Conservation (phyloP, 345 rosid genomes). For the Melastoma malabathricum region DNA sequence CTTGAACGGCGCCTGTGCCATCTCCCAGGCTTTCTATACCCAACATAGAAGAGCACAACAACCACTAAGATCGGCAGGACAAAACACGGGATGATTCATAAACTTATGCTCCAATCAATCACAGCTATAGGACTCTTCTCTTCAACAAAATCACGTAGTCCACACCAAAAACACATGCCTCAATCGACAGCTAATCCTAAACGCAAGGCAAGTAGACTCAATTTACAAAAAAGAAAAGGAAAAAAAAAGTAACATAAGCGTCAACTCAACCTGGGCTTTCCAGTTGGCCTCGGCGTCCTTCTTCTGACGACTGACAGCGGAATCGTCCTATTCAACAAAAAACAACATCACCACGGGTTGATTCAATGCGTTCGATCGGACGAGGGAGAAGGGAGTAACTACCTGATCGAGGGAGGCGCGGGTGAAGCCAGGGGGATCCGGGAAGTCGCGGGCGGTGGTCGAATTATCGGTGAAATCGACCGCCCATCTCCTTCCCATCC, state of each 20-base stretch:
- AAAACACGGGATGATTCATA: too few relatives aligned
- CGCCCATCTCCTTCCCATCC: conserved; percentile 94
- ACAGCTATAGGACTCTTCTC: too few relatives aligned
- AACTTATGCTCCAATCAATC: too few relatives aligned
- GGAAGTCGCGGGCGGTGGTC: conserved; percentile 70
- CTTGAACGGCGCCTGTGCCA: conserved; percentile 96
- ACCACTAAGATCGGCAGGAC: not conserved
- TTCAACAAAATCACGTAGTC: too few relatives aligned
- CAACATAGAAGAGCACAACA: not conserved
- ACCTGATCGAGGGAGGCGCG: conserved; percentile 92
- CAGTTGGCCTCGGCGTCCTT: conserved; percentile 97
- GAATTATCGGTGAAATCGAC: conserved; percentile 90
- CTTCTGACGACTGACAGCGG: conserved; percentile 66
- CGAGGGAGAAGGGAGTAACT: not conserved
- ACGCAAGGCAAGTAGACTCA: not conserved
- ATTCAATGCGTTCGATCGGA: conserved; percentile 1
- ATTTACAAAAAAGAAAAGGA: not conserved
- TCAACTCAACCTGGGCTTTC: conserved; percentile 65
- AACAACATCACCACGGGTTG: not conserved
- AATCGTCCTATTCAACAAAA: conserved; percentile 53
- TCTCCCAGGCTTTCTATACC: conserved; percentile 98
- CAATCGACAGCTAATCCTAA: not conserved
- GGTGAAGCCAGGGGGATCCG: conserved; percentile 87
- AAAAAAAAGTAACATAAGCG: too few relatives aligned
- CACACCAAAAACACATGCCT: too few relatives aligned